These are phyloP conservation scores for Elsinoe batatas DNA, from an alignment of 2,329 filamentous ascomycete species.

Conservation along the genomic window DNA sequence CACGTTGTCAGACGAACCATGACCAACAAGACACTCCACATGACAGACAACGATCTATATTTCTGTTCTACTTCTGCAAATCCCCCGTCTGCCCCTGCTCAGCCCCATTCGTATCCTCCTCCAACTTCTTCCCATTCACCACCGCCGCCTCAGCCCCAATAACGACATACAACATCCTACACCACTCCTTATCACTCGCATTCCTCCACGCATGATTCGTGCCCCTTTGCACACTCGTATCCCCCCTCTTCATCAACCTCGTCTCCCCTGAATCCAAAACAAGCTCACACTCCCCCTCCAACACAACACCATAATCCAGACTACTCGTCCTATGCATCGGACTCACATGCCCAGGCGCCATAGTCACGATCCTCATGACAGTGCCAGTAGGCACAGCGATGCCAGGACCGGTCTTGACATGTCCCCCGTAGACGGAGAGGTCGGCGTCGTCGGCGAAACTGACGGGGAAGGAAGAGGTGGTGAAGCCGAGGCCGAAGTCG, in stretches of 20 bases:
- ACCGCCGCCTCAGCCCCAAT: constrained; percentile 10
- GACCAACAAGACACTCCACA: neutral
- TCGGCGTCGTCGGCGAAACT: constrained; percentile 25
- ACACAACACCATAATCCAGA: constrained; percentile 30
- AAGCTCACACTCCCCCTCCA: constrained; percentile 31
- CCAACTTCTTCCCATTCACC: constrained; percentile 12
- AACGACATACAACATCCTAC: constrained; percentile 18
- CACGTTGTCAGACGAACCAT: too few relatives aligned
- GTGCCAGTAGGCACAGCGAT: constrained; percentile 26
- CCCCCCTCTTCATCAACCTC: constrained; percentile 26
- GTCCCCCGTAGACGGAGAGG: constrained; percentile 27
- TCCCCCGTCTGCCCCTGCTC: constrained; percentile 4
- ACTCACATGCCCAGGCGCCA: constrained; percentile 25
- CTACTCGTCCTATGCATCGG: constrained; percentile 32
- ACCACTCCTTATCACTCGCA: constrained; percentile 16
- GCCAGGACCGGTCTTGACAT: constrained; percentile 27
- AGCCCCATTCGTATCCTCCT: constrained; percentile 12
- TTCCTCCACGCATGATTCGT: constrained; percentile 22
- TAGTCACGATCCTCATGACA: constrained; percentile 27
- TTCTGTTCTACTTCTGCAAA: neutral
- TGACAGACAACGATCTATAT: neutral
- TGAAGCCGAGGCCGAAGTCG: constrained; percentile 14
- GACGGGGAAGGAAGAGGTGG: constrained; percentile 23
- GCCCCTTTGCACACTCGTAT: constrained; percentile 25
- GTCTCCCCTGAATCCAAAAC: constrained; percentile 29